Evolutionary conservation across 108 stramenopile species (phyloP), one percentile per base, ranked within the genome.

Genomic region (Cyclotella cryptica): DNA sequence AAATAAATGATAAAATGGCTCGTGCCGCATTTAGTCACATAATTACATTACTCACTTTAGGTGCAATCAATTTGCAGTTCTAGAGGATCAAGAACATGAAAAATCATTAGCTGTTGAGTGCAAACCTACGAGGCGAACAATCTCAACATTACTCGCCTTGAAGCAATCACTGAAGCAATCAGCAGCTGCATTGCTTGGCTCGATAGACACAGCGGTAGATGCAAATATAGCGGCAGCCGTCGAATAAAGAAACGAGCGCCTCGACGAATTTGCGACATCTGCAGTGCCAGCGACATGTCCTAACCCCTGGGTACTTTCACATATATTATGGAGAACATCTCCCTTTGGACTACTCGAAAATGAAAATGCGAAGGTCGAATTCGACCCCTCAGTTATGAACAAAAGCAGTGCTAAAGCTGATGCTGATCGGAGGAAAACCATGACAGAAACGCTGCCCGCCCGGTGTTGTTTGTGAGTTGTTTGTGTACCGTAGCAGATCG

Each of bases 111-210:
- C 55, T n/a, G n/a, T n/a, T n/a, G n/a, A 58, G 21, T 2, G n/a
- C 47, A n/a, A 49, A 49, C 15, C 9, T n/a, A 3, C 18, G 6
- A n/a, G 9, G 44, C 47, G n/a, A 49, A 49, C 15, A 49, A 49
- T 49, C 6, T 49, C 47, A 13, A 45, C 13, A 64, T 42, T 44
- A 27, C 71, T 47, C 17, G 61, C 71, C 60, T 72, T 88, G 43
- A 88, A 30, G 60, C 93, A 94, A 75, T 94, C 93, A 15, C 52
- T 66, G 24, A 90, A 79, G 51, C 93, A 94, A 79, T 94, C 93
- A 0, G 84, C 65, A 17, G 71, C 73, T 26, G 90, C 88, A 46
- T 19, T 14, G 52, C 30, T 47, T 19, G 57, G 46, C 27, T 45
- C 57, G 28, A 40, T 6, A 35, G 35, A 45, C 47, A 53, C 47